Evolutionary conservation across 805 yeast species (phyloP).

Genomic region (Hanseniaspora occidentalis): DNA sequence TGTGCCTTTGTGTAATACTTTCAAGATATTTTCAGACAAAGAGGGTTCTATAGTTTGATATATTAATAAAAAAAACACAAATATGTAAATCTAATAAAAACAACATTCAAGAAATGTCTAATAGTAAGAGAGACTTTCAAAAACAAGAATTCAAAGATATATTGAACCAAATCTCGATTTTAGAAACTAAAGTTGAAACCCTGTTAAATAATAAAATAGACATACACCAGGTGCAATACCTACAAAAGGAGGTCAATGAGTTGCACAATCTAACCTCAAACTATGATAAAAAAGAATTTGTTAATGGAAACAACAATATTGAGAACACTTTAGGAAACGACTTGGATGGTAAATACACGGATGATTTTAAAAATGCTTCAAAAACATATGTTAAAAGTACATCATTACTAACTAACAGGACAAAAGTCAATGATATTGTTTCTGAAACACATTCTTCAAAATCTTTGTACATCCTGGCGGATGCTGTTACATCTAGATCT

Average conservation of each 20-base stretch:
- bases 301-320: background rate
- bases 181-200: conserved; percentile 4
- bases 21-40: too few relatives aligned
- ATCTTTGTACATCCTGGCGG: background rate
- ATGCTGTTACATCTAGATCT: background rate
- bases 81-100: background rate
- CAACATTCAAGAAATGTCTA: background rate
- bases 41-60: too few relatives aligned
- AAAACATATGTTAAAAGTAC: background rate
- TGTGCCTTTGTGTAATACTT: too few relatives aligned
- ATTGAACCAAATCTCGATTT: background rate
- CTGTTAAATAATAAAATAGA: background rate
- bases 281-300: background rate
- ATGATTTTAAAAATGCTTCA: conserved; percentile 1
- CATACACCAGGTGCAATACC: background rate
- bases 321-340: conserved; percentile 1
- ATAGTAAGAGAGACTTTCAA: conserved; percentile 8
- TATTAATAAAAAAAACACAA: too few relatives aligned
- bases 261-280: background rate
- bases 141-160: conserved; percentile 6
- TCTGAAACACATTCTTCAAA: too few relatives aligned
- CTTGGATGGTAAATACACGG: conserved; percentile 1
- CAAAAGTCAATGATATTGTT: background rate
- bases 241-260: background rate
- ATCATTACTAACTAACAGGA: background rate